A percentile compares a stretch with the other conserved stretches of the same genome.
Evolutionary conservation across 306 rosid genomes (phyloP).

Genomic region (Vicia villosa): DNA sequence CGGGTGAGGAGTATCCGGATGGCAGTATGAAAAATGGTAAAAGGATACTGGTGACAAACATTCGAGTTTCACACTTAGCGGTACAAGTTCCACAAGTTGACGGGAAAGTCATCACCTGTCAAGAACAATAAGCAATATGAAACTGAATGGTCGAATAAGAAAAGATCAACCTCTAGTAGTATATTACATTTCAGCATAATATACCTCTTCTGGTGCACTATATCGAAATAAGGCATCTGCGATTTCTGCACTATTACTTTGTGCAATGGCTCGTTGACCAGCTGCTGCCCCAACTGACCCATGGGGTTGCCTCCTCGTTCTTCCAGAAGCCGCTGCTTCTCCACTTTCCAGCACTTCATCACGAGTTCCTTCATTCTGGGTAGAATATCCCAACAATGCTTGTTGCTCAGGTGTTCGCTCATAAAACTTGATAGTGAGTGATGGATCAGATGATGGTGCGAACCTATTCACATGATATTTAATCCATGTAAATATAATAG

Average conservation of each 20-base stretch:
- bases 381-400: constrained; percentile 70
- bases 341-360: constrained; percentile 44
- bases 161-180: neutral
- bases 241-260: constrained; percentile 77
- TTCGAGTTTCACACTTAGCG: constrained; percentile 80
- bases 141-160: constrained; percentile 10
- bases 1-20: constrained; percentile 23
- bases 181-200: constrained; percentile 18
- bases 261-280: constrained; percentile 94
- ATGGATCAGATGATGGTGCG: constrained; percentile 87
- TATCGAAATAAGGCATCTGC: constrained; percentile 87
- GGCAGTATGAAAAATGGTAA: constrained; percentile 14
- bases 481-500: constrained; percentile 22
- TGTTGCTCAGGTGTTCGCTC: constrained; percentile 94
- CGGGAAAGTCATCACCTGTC: constrained; percentile 98
- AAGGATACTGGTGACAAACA: constrained; percentile 93
- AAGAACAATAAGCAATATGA: constrained; percentile 32
- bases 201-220: constrained; percentile 94
- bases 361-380: constrained; percentile 46
- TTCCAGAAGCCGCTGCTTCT: constrained; percentile 44
- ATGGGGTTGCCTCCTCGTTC: constrained; percentile 63
- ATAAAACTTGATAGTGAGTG: constrained; percentile 73
- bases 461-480: constrained; percentile 47
- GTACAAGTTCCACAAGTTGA: constrained; percentile 88
- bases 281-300: constrained; percentile 87